Base-by-base conservation (phyloP, 805 yeast species). In the Starmerella apis region DNA sequence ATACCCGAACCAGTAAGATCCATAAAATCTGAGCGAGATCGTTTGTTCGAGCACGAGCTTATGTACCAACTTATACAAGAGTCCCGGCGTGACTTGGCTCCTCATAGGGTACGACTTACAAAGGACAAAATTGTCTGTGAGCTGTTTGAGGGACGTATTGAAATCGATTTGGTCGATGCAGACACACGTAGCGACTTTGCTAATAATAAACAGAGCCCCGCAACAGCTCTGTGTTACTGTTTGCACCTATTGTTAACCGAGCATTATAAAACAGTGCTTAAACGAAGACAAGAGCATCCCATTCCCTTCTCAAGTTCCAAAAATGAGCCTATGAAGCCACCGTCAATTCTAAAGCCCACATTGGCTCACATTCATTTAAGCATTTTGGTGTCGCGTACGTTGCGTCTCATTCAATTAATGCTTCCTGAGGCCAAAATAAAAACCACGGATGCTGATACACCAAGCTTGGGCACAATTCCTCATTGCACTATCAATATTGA, bases 41-140 rank as follows among this genome's bases (percentile, higher is more conserved):
- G 78, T 52, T 70, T 88, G 7, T 90, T 90, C 67, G 97, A 90
- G 61, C 92, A 85, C 60, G 97, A 90, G 64, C 70, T 90, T 48
- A 86, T 86, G 68, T 78, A 77, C 64, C 87, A 81, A 58, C 66
- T 90, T 49, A 72, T 80, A 22, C 77, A 80, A 55, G 98, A 90
- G 65, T 86, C 94, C 1, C 74, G 81, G 27, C 30, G 44, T 11
- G 63, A 72, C 5, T 68, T 90, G 51, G 74, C 81, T 9, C 77
- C 86, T 18, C 78, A 80, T 56, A 81, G 83, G 48, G 90, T 86
- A 3, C 71, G 80, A 16, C 79, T 83, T 47, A 77, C 75, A 46
- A 78, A 80, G 52, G 80, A 78, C 56, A 36, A 24, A 18, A 75
- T 88, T 19, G 71, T 75, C 0, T 71, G 86, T 38, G 86, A 83